Conservation (phyloP, 1,139 yeast species). For the Taphrina deformans region DNA sequence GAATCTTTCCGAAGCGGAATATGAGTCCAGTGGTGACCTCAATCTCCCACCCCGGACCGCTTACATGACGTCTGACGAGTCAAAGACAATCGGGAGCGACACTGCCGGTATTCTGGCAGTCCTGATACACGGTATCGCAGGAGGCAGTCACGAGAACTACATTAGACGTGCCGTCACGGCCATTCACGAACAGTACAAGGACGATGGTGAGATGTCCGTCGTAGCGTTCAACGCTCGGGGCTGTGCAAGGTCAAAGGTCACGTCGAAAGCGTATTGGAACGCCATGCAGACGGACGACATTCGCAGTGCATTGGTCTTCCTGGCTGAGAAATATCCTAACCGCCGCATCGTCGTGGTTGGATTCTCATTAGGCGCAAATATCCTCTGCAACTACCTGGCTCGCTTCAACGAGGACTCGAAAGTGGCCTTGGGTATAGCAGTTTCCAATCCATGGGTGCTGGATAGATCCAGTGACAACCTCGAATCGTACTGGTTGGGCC, state of each 20-base stretch:
- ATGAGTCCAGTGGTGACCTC: background rate
- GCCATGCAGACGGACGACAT: slow-evolving; percentile 76
- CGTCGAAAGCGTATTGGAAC: slow-evolving; percentile 72
- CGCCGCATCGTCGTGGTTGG: slow-evolving; percentile 78
- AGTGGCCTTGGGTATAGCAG: slow-evolving; percentile 63
- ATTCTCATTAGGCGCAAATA: slow-evolving; percentile 83
- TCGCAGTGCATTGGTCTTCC: slow-evolving; percentile 56
- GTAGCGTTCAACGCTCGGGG: slow-evolving; percentile 82
- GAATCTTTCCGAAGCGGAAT: slow-evolving; percentile 34
- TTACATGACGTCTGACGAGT: slow-evolving; percentile 59
- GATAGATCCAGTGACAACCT: slow-evolving; percentile 57
- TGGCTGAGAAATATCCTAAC: slow-evolving; percentile 61
- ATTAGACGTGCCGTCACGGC: slow-evolving; percentile 57
- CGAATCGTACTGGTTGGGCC: slow-evolving; percentile 59
- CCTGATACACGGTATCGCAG: slow-evolving; percentile 80
- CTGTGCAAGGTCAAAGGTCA: slow-evolving; percentile 76
- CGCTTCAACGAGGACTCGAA: slow-evolving; percentile 56
- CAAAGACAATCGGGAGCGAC: slow-evolving; percentile 42
- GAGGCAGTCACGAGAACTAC: slow-evolving; percentile 88
- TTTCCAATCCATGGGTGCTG: slow-evolving; percentile 87
- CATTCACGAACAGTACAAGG: slow-evolving; percentile 35
- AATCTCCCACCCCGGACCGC: slow-evolving; percentile 72
- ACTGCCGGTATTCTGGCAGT: slow-evolving; percentile 64
- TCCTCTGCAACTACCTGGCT: slow-evolving; percentile 76
- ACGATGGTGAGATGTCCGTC: slow-evolving; percentile 41